Conservation (phyloP, 768 basidiomycete genomes). For the Calocera cornea region DNA sequence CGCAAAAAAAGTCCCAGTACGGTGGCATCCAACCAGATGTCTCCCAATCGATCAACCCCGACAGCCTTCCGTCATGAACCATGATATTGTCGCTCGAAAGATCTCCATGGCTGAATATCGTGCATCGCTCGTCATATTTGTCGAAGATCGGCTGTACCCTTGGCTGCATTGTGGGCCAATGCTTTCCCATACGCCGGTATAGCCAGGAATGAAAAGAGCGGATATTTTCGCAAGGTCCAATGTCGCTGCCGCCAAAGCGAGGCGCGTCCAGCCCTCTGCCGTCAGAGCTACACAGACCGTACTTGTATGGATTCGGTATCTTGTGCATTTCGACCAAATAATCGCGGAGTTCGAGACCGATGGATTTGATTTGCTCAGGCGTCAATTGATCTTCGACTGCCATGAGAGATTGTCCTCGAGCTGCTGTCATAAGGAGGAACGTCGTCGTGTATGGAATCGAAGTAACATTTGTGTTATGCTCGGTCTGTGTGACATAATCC, state of each 20-base stretch:
- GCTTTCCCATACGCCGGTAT: background rate
- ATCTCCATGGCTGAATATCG: conserved; percentile 3
- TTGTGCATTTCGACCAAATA: background rate
- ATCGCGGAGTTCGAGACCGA: background rate
- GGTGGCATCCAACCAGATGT: too few relatives aligned
- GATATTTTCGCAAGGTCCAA: background rate
- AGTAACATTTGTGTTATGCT: background rate
- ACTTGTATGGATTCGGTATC: background rate
- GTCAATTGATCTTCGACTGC: background rate
- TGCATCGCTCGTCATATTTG: background rate
- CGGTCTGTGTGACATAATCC: background rate
- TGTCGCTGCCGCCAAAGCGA: background rate
- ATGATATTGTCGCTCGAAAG: background rate
- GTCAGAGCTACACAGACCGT: background rate
- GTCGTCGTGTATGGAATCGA: background rate
- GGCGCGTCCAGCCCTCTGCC: background rate
- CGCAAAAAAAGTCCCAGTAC: background rate
- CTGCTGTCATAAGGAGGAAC: background rate
- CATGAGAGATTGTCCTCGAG: background rate
- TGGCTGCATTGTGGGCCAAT: background rate
- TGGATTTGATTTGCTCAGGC: background rate
- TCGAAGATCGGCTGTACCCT: background rate
- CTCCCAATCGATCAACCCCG: conserved; percentile 5
- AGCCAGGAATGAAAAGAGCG: background rate
- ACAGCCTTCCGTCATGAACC: background rate